Evolutionary conservation across 768 basidiomycete genomes (phyloP).

Genomic region (Boletellus ananas): DNA sequence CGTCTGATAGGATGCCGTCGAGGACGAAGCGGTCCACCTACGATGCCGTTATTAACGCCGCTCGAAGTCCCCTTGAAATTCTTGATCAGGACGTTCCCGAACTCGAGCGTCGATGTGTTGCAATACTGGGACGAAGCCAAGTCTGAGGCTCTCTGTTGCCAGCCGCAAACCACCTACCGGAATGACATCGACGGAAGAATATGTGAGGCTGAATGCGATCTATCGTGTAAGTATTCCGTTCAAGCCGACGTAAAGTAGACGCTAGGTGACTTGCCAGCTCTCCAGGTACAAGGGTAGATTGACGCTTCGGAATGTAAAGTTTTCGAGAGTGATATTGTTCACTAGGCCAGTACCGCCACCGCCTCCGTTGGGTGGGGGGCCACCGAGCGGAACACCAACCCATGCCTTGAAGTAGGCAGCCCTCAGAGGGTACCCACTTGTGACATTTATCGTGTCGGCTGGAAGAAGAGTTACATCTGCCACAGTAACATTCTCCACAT

Average conservation of each 20-base stretch:
- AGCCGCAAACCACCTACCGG: neutral
- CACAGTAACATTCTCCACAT: neutral
- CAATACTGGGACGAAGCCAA: neutral
- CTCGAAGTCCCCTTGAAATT: neutral
- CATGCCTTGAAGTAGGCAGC: neutral
- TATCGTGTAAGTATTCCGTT: too few species aligned
- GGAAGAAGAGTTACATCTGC: neutral
- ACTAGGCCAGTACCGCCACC: neutral
- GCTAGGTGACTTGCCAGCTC: neutral
- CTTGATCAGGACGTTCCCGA: neutral
- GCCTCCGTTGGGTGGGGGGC: neutral
- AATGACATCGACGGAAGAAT: neutral
- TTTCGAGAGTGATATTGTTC: neutral
- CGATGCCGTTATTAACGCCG: neutral
- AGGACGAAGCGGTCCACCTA: neutral
- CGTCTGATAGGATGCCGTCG: neutral
- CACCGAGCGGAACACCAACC: neutral
- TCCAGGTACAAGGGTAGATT: neutral
- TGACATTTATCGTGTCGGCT: neutral
- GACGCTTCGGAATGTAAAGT: neutral
- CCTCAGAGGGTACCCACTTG: neutral
- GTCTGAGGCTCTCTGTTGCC: neutral
- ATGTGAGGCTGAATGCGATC: neutral
- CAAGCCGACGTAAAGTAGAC: too few species aligned
- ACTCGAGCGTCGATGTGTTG: neutral